Evolutionary conservation across 306 rosid genomes (phyloP), one percentile per base, ranked within the genome.

Genomic region (Lithocarpus polystachyus): DNA sequence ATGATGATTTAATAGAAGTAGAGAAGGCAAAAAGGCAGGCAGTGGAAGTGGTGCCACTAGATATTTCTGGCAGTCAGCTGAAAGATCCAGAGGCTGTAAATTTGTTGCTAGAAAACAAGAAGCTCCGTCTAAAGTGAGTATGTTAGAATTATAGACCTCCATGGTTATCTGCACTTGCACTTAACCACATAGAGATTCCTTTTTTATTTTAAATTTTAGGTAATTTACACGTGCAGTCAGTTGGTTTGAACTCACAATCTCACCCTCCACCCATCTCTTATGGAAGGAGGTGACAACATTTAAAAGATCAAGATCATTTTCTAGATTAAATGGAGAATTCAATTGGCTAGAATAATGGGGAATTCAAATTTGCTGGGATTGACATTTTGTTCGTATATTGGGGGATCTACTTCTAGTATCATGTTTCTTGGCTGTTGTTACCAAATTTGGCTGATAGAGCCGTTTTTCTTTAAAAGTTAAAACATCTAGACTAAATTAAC

Each of bases 51-150:
- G 75, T 48, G 52, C 48, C 35, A 52, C 29, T 29, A 13, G 55
- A 67, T 73, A 76, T 79, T 77, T 43, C 56, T 48, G 77, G 73
- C 23, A 84, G 73, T 52, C 84, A 68, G 75, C 82, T 17, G 78
- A 56, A 78, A 35, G 85, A 88, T 77, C 88, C 74, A 67, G 92
- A 88, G 85, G 72, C 82, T 52, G 26, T 65, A 71, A 75, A 22
- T 68, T 84, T 95, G 88, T 71, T 87, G 84, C 85, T 86, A 64
- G 85, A 85, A 84, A 89, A 93, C 76, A 77, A 82, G 82, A 89
- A 80, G 85, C 91, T 95, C 31, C 87, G 7, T 18, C 83, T 80
- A 18, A 82, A 83, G 99, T 95, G 79, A 91, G 99, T 89, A 33
- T 55, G 17, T 56, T 52, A 45, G 54, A 10, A 28, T 15, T 73